Conservation (phyloP, 1,284 basidiomycete species). For the Acaromyces ingoldii region DNA sequence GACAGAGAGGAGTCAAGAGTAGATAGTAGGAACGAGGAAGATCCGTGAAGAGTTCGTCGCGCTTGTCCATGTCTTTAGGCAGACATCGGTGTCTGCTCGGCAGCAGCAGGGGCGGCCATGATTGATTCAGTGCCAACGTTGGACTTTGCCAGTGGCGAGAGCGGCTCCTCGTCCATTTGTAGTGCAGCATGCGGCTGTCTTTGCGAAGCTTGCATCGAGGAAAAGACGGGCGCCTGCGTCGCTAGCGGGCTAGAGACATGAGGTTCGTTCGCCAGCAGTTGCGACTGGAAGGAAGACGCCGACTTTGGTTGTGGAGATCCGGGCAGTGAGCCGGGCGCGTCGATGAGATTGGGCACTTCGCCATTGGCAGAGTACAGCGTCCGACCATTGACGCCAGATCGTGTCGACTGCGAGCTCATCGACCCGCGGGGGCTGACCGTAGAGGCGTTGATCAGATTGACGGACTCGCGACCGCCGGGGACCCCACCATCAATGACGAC, state of each 20-base stretch:
- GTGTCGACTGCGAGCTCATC: too few species aligned
- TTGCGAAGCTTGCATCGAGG: not conserved
- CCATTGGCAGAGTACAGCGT: too few species aligned
- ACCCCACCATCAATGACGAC: not conserved
- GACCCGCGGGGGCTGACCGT: not conserved
- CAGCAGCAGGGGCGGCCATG: too few species aligned
- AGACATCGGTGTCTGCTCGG: too few species aligned
- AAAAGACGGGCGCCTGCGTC: not conserved
- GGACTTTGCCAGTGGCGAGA: not conserved
- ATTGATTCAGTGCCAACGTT: too few species aligned
- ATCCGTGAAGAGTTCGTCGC: too few species aligned
- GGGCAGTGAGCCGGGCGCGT: slow-evolving; percentile 2
- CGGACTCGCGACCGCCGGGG: not conserved
- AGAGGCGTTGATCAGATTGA: not conserved
- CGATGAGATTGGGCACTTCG: slow-evolving; percentile 2
- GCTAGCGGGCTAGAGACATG: slow-evolving; percentile 4
- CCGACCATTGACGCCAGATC: too few species aligned
- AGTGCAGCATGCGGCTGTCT: too few species aligned
- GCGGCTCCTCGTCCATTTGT: not conserved
- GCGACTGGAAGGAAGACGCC: not conserved
- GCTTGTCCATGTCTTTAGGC: too few species aligned
- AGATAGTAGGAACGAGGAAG: too few species aligned
- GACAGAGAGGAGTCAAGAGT: too few species aligned
- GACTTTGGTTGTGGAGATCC: not conserved
- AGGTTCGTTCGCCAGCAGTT: not conserved